phyloP scores from a whole-genome alignment of 305 asterid genomes.

The Fraxinus angustifolia region DNA sequence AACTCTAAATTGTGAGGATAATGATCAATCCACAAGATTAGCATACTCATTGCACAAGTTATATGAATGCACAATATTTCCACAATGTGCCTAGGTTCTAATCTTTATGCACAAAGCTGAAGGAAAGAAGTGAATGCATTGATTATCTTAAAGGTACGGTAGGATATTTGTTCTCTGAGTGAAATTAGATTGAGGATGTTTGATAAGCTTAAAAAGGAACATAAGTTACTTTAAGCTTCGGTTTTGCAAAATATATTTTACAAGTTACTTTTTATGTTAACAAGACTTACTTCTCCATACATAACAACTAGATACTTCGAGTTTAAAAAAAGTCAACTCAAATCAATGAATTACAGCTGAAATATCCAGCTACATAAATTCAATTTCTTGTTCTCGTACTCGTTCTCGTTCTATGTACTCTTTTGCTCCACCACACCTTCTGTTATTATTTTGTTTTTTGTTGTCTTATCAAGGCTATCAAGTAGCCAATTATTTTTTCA shows the following conservation, averaged over 20 bases:
- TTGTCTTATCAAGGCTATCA: not conserved
- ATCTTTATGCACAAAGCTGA: not conserved
- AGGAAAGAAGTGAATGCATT: not conserved
- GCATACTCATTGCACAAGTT: not conserved
- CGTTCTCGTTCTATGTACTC: not conserved
- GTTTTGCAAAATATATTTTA: not conserved
- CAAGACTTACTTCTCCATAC: not conserved
- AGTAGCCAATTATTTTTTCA: not conserved
- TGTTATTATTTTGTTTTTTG: not conserved
- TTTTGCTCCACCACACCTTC: not conserved
- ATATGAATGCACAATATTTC: not conserved
- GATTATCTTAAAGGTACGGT: not conserved
- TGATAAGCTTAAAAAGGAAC: not conserved
- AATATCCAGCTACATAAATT: not conserved
- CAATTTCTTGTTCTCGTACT: not conserved
- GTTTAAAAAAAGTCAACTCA: not conserved
- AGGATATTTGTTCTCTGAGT: not conserved
- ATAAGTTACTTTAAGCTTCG: not conserved
- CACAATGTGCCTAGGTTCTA: not conserved
- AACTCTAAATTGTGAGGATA: not conserved
- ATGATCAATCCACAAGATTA: not conserved
- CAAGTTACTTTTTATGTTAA: not conserved
- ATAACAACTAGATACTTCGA: not conserved
- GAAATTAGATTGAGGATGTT: not conserved
- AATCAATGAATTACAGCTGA: not conserved